Base-by-base conservation (phyloP, 2,329 filamentous ascomycete species). In the Cladophialophora bantiana region DNA sequence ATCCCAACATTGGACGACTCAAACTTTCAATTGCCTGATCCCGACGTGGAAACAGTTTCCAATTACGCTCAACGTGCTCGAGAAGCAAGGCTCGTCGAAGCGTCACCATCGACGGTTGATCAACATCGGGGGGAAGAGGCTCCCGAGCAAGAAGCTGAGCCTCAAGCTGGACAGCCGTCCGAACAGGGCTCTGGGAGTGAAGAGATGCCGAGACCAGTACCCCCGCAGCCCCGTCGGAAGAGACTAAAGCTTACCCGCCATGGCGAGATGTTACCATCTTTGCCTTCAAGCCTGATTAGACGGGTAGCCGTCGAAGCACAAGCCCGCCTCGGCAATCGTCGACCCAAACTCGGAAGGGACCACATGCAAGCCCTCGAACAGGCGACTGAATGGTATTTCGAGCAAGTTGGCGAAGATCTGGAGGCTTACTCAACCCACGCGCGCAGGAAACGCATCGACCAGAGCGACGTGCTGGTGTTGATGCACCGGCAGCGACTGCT, bases 381-480 rank as follows among this genome's bases (percentile, higher is more conserved):
- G 75, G 92, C 93, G 0, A 91, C 91, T 2, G 92, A 96, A 68
- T 95, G 92, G 90, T 97, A 93, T 78, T 96, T 97, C 76, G 92
- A 96, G 79, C 93, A 97, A 77, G 82, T 91, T 2, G 88, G 91
- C 56, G 90, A 93, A 67, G 93, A 96, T 75, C 80, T 97, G 62
- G 86, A 87, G 12, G 89, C 89, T 2, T 97, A 94, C 77, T 90
- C 93, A 18, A 84, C 88, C 68, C 93, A 97, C 77, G 93, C 90
- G 4, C 90, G 90, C 36, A 87, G 93, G 78, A 93, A 89, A 2
- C 69, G 69, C 9, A 93, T 97, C 72, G 91, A 96, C 73, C 92
- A 95, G 77, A 90, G 86, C 72, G 93, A 97, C 77, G 88, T 96
- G 73, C 82, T 92, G 63, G 88, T 91, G 66, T 80, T 97, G 71